phyloP scores from a whole-genome alignment of 768 basidiomycete species.

The Auriculariales sp. region DNA sequence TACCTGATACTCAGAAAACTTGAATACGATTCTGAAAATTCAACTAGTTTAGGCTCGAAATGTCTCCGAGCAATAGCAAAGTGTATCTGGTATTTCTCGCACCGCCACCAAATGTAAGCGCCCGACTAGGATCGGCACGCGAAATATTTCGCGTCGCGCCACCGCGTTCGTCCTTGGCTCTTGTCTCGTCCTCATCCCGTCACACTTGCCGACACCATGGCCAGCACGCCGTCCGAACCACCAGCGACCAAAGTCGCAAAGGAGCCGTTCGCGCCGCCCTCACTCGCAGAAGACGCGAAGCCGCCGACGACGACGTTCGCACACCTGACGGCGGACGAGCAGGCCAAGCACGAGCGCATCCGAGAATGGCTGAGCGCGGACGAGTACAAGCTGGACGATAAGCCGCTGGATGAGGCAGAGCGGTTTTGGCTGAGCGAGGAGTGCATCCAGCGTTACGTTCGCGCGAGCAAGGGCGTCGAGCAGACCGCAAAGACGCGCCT shows the following conservation, averaged over 20 bases:
- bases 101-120: too few relatives aligned
- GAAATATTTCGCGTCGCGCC: too few relatives aligned
- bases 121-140: too few relatives aligned
- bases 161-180: too few relatives aligned
- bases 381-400: background rate
- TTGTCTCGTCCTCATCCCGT: too few relatives aligned
- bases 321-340: background rate
- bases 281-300: background rate
- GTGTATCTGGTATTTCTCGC: too few relatives aligned
- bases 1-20: too few relatives aligned
- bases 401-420: slow-evolving; percentile 41
- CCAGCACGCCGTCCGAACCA: too few relatives aligned
- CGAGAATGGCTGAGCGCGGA: background rate
- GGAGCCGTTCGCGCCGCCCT: background rate
- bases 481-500: slow-evolving; percentile 45
- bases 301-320: background rate
- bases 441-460: slow-evolving; percentile 35
- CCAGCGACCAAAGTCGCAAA: background rate
- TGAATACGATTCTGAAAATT: too few relatives aligned
- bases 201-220: too few relatives aligned
- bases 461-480: slow-evolving; percentile 59
- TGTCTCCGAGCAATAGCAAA: too few relatives aligned
- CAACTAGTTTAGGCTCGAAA: too few relatives aligned
- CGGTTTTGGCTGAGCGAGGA: slow-evolving; percentile 48
- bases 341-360: background rate